Percentiles rank a stretch among this genome's conserved stretches.
phyloP scores from a whole-genome alignment of 2,329 filamentous ascomycete species.

The Torrubiella hemipterigena region DNA sequence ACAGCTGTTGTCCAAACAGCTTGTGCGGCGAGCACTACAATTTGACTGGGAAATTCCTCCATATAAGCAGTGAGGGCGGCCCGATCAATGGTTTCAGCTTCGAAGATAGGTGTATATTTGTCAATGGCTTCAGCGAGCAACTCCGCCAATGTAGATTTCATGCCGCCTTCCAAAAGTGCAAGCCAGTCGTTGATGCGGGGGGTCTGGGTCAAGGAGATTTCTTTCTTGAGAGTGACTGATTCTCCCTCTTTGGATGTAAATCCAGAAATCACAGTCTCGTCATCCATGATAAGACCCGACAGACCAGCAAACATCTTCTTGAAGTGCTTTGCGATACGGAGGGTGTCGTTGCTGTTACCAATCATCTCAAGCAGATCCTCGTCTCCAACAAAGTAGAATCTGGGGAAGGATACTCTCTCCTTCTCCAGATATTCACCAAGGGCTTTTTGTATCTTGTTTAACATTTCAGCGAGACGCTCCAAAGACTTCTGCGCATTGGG shows the following conservation, averaged over 20 bases:
- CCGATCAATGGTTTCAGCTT: constrained; percentile 56
- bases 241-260: constrained; percentile 96
- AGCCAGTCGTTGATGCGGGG: constrained; percentile 99
- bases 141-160: constrained; percentile 90
- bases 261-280: constrained; percentile 78
- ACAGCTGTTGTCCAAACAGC: constrained; percentile 87
- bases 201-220: constrained; percentile 84
- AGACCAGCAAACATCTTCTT: constrained; percentile 99
- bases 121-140: constrained; percentile 76
- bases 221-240: constrained; percentile 72
- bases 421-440: constrained; percentile 97
- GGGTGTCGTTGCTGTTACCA: constrained; percentile 94
- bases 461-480: constrained; percentile 86
- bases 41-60: constrained; percentile 75
- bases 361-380: constrained; percentile 98
- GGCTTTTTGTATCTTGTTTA: constrained; percentile 99
- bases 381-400: constrained; percentile 99
- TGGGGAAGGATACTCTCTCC: constrained; percentile 91
- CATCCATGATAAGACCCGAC: constrained; percentile 80
- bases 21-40: constrained; percentile 89
- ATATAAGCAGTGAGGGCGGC: constrained; percentile 70
- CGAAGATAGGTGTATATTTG: constrained; percentile 69
- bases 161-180: constrained; percentile 78
- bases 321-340: constrained; percentile 95
- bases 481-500: constrained; percentile 91